Evolutionary conservation across 257 asterid species (phyloP).

Genomic region (Sherardia arvensis): DNA sequence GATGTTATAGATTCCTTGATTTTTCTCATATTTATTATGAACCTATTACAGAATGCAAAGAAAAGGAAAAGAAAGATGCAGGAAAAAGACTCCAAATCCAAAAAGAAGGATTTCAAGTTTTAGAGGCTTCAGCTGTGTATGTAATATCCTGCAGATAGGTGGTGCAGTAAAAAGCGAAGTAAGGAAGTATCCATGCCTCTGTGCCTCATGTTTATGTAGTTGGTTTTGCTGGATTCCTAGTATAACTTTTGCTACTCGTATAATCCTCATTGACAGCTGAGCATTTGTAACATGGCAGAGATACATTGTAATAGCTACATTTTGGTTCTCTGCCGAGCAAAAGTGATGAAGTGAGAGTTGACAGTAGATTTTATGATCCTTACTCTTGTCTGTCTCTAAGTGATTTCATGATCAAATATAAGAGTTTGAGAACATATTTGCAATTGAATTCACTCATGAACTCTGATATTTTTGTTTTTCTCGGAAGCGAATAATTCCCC

Average conservation of each 20-base stretch:
- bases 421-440: no score
- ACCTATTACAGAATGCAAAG: slow-evolving; percentile 56
- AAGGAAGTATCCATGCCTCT: neutral
- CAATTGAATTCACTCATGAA: no score
- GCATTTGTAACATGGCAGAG: neutral
- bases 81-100: slow-evolving; percentile 78
- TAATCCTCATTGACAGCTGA: neutral
- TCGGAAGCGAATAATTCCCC: neutral
- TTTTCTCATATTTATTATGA: slow-evolving; percentile 3
- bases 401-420: no score
- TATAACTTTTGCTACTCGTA: no score
- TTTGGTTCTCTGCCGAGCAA: neutral
- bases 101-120: slow-evolving; percentile 92
- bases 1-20: neutral
- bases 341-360: neutral
- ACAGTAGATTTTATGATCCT: neutral
- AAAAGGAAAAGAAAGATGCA: slow-evolving; percentile 91
- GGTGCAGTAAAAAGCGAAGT: neutral
- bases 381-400: neutral
- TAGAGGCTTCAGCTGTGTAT: neutral
- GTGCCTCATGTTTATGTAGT: neutral
- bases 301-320: neutral
- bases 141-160: neutral
- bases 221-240: neutral
- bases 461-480: neutral